Conservation (phyloP, 2,329 filamentous ascomycete genomes). For the Trematosphaeria pertusa region DNA sequence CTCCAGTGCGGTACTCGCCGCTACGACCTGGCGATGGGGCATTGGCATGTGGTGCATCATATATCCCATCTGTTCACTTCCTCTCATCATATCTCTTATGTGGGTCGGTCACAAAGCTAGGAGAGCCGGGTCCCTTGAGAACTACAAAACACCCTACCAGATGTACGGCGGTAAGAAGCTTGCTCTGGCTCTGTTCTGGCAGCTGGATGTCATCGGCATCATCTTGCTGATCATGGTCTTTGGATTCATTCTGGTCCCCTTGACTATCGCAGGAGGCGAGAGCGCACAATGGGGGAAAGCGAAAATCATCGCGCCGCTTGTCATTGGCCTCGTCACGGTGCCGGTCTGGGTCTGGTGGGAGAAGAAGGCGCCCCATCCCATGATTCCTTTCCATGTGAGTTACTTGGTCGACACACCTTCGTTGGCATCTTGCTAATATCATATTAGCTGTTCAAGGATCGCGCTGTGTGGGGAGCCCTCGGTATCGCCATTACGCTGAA, state of each 20-base stretch:
- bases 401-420: background rate
- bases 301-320: conserved; percentile 59
- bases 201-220: conserved; percentile 62
- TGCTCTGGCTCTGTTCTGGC: conserved; percentile 59
- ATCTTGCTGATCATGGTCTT: conserved; percentile 55
- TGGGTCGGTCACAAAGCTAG: conserved; percentile 61
- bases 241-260: conserved; percentile 57
- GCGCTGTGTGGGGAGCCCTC: conserved; percentile 68
- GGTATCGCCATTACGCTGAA: conserved; percentile 57
- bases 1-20: conserved; percentile 56
- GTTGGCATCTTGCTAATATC: background rate
- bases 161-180: conserved; percentile 50
- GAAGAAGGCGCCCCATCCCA: conserved; percentile 56
- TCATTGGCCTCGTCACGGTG: conserved; percentile 58
- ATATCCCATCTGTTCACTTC: conserved; percentile 63
- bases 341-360: conserved; percentile 64
- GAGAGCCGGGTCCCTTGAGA: conserved; percentile 56
- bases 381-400: conserved; percentile 64
- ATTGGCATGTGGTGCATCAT: conserved; percentile 67
- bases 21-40: conserved; percentile 67
- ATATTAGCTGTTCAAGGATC: conserved; percentile 63
- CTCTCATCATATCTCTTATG: conserved; percentile 61
- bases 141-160: conserved; percentile 55
- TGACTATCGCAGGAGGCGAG: conserved; percentile 63
- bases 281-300: conserved; percentile 58